Conservation (phyloP, 768 basidiomycete species). For the Mycena venus region DNA sequence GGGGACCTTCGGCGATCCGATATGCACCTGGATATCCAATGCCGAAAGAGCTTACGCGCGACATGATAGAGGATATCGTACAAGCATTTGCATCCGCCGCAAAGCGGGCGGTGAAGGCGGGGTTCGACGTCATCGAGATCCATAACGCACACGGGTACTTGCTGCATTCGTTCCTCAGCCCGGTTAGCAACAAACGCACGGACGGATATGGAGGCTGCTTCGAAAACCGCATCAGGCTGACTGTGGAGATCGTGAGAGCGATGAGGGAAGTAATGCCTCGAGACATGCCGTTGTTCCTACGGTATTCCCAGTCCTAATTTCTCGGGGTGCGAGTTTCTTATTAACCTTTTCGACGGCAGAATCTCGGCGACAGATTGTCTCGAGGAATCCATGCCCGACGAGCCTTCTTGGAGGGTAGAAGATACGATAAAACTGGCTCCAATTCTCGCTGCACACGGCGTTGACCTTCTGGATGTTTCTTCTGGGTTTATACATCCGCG, state of each 20-base stretch:
- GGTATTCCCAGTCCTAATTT: constrained; percentile 53
- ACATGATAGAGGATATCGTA: constrained; percentile 70
- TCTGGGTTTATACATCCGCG: constrained; percentile 60
- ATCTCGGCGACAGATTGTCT: constrained; percentile 75
- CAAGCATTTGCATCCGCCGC: constrained; percentile 67
- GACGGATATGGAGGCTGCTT: constrained; percentile 81
- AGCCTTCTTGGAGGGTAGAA: constrained; percentile 67
- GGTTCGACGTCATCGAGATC: constrained; percentile 73
- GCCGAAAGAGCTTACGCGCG: constrained; percentile 69
- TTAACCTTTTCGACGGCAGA: constrained; percentile 42
- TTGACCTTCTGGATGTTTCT: constrained; percentile 75
- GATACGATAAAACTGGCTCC: constrained; percentile 66
- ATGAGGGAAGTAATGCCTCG: constrained; percentile 71
- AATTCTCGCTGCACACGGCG: constrained; percentile 63
- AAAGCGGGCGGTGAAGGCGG: constrained; percentile 67
- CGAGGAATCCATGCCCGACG: constrained; percentile 59
- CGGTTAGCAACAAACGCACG: constrained; percentile 70
- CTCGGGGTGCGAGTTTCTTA: neutral
- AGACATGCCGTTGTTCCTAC: constrained; percentile 78
- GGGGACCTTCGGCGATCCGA: constrained; percentile 68
- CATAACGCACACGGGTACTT: constrained; percentile 78
- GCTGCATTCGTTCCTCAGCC: constrained; percentile 69
- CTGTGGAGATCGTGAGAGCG: constrained; percentile 74
- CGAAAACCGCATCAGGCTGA: constrained; percentile 76
- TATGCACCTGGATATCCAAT: constrained; percentile 57